These are phyloP conservation scores for Neophaeococcomyces aloes DNA, from an alignment of 2,329 filamentous ascomycete species.

Conservation along the genomic window DNA sequence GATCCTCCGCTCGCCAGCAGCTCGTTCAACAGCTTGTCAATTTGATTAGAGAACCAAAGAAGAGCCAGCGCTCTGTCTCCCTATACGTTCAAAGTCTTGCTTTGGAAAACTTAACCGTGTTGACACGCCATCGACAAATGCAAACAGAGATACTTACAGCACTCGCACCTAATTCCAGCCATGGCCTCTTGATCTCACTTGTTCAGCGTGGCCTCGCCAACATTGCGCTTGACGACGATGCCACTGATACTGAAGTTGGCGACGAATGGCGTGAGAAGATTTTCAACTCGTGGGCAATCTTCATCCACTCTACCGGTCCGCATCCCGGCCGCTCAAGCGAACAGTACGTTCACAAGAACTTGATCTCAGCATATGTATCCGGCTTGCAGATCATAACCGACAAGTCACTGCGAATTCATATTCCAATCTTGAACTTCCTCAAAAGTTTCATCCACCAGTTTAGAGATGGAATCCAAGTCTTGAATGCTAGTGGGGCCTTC, in stretches of 20 bases:
- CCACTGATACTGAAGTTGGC: constrained; percentile 51
- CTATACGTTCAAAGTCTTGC: constrained; percentile 71
- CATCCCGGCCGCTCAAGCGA: constrained; percentile 52
- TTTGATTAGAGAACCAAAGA: constrained; percentile 70
- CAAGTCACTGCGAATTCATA: constrained; percentile 72
- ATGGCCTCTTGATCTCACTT: constrained; percentile 87
- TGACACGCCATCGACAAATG: constrained; percentile 67
- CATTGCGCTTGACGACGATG: constrained; percentile 53
- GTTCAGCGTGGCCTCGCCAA: constrained; percentile 82
- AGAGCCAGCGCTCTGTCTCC: constrained; percentile 58
- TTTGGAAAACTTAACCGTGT: constrained; percentile 70
- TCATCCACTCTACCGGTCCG: constrained; percentile 31
- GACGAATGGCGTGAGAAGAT: constrained; percentile 87
- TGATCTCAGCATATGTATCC: constrained; percentile 84
- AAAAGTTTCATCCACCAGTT: constrained; percentile 80
- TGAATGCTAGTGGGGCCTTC: constrained; percentile 73
- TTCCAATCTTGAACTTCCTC: constrained; percentile 74
- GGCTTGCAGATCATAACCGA: constrained; percentile 72
- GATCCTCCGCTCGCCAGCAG: constrained; percentile 81
- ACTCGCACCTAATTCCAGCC: constrained; percentile 91
- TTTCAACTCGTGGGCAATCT: constrained; percentile 74
- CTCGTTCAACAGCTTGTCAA: constrained; percentile 87
- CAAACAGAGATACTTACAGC: constrained; percentile 75
- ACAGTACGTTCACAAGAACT: constrained; percentile 66
- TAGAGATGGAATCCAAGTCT: constrained; percentile 69